Evolutionary conservation across 768 basidiomycete species (phyloP).

Genomic region (Tubosaeta sp.): DNA sequence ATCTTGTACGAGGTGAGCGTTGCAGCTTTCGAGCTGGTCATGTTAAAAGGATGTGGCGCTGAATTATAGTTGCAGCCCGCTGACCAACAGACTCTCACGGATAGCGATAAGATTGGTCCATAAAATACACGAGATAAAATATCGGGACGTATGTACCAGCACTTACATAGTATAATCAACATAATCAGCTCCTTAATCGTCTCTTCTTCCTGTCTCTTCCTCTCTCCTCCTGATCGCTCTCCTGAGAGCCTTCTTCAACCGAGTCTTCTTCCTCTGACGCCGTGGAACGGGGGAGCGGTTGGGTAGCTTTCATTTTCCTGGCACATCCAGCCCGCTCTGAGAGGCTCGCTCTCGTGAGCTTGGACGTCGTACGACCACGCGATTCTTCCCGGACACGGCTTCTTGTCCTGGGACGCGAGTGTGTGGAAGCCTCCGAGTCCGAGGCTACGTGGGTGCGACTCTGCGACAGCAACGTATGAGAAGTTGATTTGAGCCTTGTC

Average conservation of each 20-base stretch:
- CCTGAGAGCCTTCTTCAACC: constrained; percentile 4
- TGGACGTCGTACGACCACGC: constrained; percentile 8
- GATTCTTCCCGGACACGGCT: constrained; percentile 24
- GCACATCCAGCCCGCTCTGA: constrained; percentile 5
- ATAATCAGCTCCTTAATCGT: constrained; percentile 17
- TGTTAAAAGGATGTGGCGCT: neutral
- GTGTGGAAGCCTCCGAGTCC: constrained; percentile 22
- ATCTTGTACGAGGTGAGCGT: constrained; percentile 56
- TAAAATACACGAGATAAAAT: neutral
- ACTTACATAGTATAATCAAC: neutral
- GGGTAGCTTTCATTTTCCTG: neutral
- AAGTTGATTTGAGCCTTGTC: constrained; percentile 13
- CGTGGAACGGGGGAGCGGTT: neutral
- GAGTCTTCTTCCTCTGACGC: constrained; percentile 10
- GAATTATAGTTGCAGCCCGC: too few relatives aligned
- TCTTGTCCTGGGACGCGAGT: constrained; percentile 19
- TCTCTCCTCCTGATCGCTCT: constrained; percentile 12
- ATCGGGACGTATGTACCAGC: neutral
- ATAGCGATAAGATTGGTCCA: neutral
- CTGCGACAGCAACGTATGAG: constrained; percentile 21
- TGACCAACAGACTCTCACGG: neutral
- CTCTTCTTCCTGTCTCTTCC: constrained; percentile 30
- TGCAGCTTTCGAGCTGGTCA: constrained; percentile 45
- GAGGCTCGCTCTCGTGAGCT: neutral
- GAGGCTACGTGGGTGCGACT: constrained; percentile 13